These are phyloP conservation scores for Aegilops bicornis DNA, from an alignment of 176 grass and related monocot species.

Conservation along the genomic window DNA sequence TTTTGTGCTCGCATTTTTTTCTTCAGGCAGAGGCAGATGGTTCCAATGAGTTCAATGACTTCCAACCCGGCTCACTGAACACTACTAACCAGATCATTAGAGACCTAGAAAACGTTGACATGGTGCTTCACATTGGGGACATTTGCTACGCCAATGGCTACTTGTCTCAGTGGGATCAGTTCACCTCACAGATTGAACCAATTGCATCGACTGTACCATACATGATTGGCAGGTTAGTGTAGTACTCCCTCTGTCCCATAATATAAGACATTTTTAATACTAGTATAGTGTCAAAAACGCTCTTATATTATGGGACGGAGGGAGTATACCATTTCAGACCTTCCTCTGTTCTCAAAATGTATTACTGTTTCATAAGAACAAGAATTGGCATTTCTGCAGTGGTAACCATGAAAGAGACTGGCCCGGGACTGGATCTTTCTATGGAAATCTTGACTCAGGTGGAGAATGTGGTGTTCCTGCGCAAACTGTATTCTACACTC, in stretches of 20 bases:
- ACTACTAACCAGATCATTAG: slow-evolving; percentile 70
- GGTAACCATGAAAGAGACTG: slow-evolving; percentile 97
- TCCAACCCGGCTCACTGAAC: slow-evolving; percentile 72
- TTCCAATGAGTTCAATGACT: slow-evolving; percentile 78
- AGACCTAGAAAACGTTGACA: slow-evolving; percentile 74
- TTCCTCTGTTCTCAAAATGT: not conserved
- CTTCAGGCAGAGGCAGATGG: slow-evolving; percentile 80
- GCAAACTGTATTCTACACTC: slow-evolving; percentile 93
- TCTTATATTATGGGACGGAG: too few relatives aligned
- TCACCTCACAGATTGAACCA: slow-evolving; percentile 75
- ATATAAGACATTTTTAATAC: too few relatives aligned
- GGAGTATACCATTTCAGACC: not conserved
- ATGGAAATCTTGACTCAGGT: slow-evolving; percentile 63
- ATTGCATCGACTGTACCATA: slow-evolving; percentile 79
- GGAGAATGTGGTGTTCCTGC: slow-evolving; percentile 92
- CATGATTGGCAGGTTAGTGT: slow-evolving; percentile 75
- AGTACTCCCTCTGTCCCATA: not conserved
- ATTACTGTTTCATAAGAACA: not conserved
- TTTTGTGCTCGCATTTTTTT: not conserved
- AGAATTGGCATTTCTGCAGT: slow-evolving; percentile 23
- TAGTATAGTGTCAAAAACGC: too few relatives aligned
- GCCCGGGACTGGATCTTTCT: slow-evolving; percentile 85
- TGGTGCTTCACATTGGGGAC: slow-evolving; percentile 84
- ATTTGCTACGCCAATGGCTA: slow-evolving; percentile 81
- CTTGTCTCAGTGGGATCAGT: slow-evolving; percentile 92